Evolutionary conservation across 352 stramenopile species (phyloP).

Genomic region (Pythium biforme): DNA sequence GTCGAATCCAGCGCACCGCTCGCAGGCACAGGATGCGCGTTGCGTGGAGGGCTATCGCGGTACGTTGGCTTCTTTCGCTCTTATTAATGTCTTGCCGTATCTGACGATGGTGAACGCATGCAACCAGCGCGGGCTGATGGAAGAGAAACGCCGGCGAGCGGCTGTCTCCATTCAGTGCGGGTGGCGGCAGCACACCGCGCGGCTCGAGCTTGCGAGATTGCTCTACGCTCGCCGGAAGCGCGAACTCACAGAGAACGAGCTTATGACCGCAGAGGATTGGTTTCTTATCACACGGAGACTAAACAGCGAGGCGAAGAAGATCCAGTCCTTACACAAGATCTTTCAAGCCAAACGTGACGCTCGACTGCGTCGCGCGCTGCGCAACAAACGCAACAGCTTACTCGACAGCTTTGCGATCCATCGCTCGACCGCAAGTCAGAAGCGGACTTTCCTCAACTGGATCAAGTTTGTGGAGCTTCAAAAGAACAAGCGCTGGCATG

Average conservation of each 20-base stretch:
- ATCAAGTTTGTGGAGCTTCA: slow-evolving; percentile 35
- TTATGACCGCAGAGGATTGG: slow-evolving; percentile 47
- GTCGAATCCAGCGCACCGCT: slow-evolving; percentile 33
- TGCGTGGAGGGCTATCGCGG: slow-evolving; percentile 22
- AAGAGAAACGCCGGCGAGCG: slow-evolving; percentile 30
- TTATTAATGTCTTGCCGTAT: background rate
- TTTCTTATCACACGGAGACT: slow-evolving; percentile 36
- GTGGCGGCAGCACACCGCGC: slow-evolving; percentile 37
- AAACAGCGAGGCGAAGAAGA: slow-evolving; percentile 42
- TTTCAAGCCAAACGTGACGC: slow-evolving; percentile 30
- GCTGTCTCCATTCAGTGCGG: slow-evolving; percentile 46
- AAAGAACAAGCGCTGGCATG: slow-evolving; percentile 31
- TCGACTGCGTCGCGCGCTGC: slow-evolving; percentile 14
- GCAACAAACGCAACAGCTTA: slow-evolving; percentile 32
- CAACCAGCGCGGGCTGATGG: slow-evolving; percentile 22
- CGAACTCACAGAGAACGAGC: slow-evolving; percentile 36
- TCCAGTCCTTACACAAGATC: slow-evolving; percentile 57
- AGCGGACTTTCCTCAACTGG: slow-evolving; percentile 38
- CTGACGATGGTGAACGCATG: background rate
- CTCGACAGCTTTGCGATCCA: slow-evolving; percentile 38
- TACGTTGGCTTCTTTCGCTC: slow-evolving; percentile 19
- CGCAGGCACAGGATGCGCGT: slow-evolving; percentile 23
- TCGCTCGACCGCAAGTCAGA: slow-evolving; percentile 28
- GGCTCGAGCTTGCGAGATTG: slow-evolving; percentile 26
- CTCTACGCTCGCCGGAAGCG: slow-evolving; percentile 28